Conservation (phyloP, 495 filamentous ascomycete species). For the Trichoderma gamsii region DNA sequence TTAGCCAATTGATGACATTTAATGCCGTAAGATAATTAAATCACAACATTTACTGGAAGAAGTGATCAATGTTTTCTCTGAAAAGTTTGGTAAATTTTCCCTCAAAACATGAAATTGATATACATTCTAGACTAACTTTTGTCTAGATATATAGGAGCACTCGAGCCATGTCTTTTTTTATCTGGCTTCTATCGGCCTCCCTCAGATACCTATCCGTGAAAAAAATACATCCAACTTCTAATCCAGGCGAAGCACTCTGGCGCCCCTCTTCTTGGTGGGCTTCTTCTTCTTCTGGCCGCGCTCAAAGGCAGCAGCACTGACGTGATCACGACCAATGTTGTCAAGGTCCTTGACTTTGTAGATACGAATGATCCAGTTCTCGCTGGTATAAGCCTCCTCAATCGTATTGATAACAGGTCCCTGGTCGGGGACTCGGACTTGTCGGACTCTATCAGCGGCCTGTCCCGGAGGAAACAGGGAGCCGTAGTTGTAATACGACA, state of each 20-base stretch:
- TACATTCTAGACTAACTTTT: conserved; percentile 20
- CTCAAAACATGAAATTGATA: conserved; percentile 13
- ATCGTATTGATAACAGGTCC: conserved; percentile 81
- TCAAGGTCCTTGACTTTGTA: conserved; percentile 99
- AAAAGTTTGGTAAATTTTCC: neutral
- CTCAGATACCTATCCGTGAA: neutral
- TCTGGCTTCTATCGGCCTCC: neutral
- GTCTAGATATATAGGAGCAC: conserved; percentile 3
- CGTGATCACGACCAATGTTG: conserved; percentile 88
- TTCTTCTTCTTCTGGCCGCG: conserved; percentile 93
- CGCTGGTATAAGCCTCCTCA: conserved; percentile 96
- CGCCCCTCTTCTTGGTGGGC: conserved; percentile 67
- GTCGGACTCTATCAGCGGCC: conserved; percentile 85
- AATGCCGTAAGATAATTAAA: too few species aligned
- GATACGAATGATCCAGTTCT: conserved; percentile 99
- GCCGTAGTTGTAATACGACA: conserved; percentile 99
- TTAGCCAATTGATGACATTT: too few species aligned
- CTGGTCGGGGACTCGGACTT: conserved; percentile 70
- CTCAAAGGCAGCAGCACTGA: conserved; percentile 78
- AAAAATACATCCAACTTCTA: conserved; percentile 37
- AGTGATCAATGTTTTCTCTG: neutral
- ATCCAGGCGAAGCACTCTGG: conserved; percentile 77
- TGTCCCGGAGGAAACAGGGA: conserved; percentile 86
- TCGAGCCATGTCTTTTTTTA: neutral
- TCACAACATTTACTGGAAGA: too few species aligned